phyloP scores from a whole-genome alignment of 768 basidiomycete genomes.

The Lentinula boryana region DNA sequence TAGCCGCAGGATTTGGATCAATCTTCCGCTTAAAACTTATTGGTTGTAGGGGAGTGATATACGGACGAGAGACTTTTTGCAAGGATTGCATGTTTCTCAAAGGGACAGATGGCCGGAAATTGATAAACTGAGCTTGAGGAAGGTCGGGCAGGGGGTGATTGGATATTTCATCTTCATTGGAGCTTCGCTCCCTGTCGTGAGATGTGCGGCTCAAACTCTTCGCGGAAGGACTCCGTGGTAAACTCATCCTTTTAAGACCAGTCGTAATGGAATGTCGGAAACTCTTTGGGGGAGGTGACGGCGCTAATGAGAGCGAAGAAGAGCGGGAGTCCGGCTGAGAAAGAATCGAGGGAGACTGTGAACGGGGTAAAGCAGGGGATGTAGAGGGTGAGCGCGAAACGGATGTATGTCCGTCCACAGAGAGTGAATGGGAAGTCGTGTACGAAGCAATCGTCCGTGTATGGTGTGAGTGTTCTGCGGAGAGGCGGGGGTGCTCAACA shows the following conservation, averaged over 20 bases:
- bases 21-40: background rate
- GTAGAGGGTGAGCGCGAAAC: conserved; percentile 13
- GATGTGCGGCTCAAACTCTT: background rate
- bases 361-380: conserved; percentile 7
- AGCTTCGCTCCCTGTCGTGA: conserved; percentile 1
- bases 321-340: background rate
- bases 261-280: conserved; percentile 41
- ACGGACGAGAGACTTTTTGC: background rate
- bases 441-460: conserved; percentile 5
- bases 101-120: background rate
- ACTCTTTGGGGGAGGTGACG: conserved; percentile 39
- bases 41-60: background rate
- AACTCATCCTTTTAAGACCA: conserved; percentile 42
- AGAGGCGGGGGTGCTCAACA: conserved; percentile 8
- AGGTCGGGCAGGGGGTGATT: background rate
- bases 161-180: background rate
- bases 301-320: background rate
- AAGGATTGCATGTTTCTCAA: background rate
- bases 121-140: background rate
- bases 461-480: conserved; percentile 11
- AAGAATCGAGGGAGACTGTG: conserved; percentile 1
- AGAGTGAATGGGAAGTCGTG: conserved; percentile 11
- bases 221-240: conserved; percentile 5
- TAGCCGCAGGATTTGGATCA: conserved; percentile 51
- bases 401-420: background rate